A percentile compares a stretch with the other conserved stretches of the same genome.
Conservation (phyloP, 345 rosid species). For the Gossypium arboreum region DNA sequence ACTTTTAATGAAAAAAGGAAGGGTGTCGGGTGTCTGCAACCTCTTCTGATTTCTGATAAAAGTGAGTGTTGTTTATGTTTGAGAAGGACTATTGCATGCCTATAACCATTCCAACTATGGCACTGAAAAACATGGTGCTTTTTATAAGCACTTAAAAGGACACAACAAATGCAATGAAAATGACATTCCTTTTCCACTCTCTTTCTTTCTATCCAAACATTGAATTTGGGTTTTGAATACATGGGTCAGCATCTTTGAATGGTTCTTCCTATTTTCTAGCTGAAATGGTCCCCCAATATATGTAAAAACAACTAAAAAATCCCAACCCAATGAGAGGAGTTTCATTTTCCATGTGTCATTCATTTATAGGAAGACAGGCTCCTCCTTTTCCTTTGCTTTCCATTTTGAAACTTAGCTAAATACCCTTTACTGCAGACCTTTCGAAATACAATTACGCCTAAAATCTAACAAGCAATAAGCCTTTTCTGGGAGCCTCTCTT, state of each 20-base stretch:
- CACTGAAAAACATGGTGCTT: conserved; percentile 71
- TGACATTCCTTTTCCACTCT: conserved; percentile 29
- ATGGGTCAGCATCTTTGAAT: conserved; percentile 34
- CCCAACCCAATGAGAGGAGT: neutral
- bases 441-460: neutral
- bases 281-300: conserved; percentile 33
- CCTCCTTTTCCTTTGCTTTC: neutral
- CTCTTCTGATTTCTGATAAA: conserved; percentile 41
- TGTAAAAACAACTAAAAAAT: neutral
- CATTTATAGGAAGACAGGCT: conserved; percentile 11
- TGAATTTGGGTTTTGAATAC: conserved; percentile 30
- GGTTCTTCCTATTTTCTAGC: conserved; percentile 27
- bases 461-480: neutral
- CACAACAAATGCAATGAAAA: conserved; percentile 49
- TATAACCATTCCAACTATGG: conserved; percentile 47
- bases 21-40: conserved; percentile 21
- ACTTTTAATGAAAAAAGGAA: conserved; percentile 23
- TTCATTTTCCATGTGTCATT: conserved; percentile 20
- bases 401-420: neutral
- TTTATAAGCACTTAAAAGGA: conserved; percentile 36
- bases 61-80: conserved; percentile 29
- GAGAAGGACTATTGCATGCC: conserved; percentile 56
- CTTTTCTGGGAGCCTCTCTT: neutral
- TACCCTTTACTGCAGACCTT: neutral
- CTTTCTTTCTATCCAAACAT: conserved; percentile 16